Base-by-base conservation (phyloP, 495 filamentous ascomycete species). In the Penicillium coffeae region DNA sequence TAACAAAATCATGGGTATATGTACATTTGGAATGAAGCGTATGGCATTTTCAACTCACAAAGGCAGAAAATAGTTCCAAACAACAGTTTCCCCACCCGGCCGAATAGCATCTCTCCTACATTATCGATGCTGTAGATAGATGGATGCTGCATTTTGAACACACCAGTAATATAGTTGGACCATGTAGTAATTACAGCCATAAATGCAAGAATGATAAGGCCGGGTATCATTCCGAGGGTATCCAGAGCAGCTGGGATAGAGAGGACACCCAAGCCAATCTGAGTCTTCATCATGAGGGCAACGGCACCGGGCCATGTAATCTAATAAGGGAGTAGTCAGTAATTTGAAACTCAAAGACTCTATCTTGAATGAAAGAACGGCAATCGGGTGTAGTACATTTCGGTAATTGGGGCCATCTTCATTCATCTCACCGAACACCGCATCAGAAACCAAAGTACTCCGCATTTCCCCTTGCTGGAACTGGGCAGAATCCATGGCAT, bases 141-240 rank as follows among this genome's bases (percentile, higher is more conserved):
- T 3, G 83, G 86, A 62, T 82, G 82, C 40, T 70, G 71, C 3
- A 84, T 35, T 62, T 87, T 88, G 53, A 90, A 82, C 54, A 84
- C 78, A 25, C 83, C 86, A 43, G 90, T 71, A 39, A 88, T 74
- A 47, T 84, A 87, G 61, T 82, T 81, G 15, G 84, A 85, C 71
- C 89, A 91, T 38, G 83, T 83, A 21, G 86, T 82, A 13, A 87
- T 62, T 8, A 79, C 50, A 3, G 85, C 85, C 21, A 87, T 49
- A 15, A 59, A 52, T 20, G 80, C 51, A 5, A 83, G 71, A 35
- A 77, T 64, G 34, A 87, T 69, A 6, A 75, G 42, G 0, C 70
- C 70, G 1, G 69, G 63, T 6, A 84, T 70, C 63, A 87, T 74
- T 8, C 83, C 83, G 7, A 87, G 63, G 3, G 71, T 68, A 16